Conservation (phyloP, 805 yeast species). For the Tetrapisispora phaffii region DNA sequence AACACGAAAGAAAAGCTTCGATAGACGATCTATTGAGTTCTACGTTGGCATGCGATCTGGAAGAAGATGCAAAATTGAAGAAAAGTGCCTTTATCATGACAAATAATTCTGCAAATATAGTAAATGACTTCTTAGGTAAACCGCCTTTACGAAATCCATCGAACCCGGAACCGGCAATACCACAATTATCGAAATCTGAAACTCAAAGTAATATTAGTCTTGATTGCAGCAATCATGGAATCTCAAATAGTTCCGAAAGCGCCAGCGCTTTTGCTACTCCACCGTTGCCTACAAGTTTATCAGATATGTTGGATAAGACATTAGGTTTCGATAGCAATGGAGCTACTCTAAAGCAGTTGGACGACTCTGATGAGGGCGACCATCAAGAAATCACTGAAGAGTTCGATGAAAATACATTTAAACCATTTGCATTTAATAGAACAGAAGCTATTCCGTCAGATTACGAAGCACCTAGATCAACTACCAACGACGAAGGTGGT, state of each 20-base stretch:
- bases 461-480: neutral
- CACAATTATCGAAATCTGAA: neutral
- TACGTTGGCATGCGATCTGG: conserved; percentile 9
- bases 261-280: neutral
- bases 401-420: neutral
- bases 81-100: neutral
- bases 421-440: conserved; percentile 8
- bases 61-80: conserved; percentile 2
- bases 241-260: neutral
- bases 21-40: conserved; percentile 20
- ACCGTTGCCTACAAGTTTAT: neutral
- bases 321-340: conserved; percentile 7
- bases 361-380: too few species aligned
- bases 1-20: conserved; percentile 4
- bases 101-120: neutral
- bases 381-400: neutral
- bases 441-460: conserved; percentile 4
- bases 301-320: conserved; percentile 1
- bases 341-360: neutral
- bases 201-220: neutral
- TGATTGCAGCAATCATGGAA: neutral
- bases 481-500: neutral
- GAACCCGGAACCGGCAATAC: neutral
- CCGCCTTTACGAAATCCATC: conserved; percentile 18
- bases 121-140: conserved; percentile 9